These are phyloP conservation scores for Erysimum pusillum DNA, from an alignment of 441 rosid species.

Conservation along the genomic window DNA sequence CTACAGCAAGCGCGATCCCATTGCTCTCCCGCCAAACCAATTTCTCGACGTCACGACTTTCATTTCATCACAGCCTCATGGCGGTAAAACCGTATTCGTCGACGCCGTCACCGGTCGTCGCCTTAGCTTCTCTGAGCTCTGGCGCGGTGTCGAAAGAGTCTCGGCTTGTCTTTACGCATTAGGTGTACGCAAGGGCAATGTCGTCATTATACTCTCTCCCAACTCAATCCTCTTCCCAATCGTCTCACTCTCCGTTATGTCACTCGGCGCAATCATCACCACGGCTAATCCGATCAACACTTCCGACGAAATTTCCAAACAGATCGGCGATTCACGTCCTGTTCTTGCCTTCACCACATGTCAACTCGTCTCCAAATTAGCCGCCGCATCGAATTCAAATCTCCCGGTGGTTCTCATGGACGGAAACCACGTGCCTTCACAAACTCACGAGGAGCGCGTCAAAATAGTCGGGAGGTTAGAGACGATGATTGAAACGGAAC, in stretches of 20 bases:
- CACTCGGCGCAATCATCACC: conserved; percentile 89
- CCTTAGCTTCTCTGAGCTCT: conserved; percentile 70
- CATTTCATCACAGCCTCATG: conserved; percentile 79
- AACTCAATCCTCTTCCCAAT: conserved; percentile 84
- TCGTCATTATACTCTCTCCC: conserved; percentile 81
- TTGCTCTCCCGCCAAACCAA: conserved; percentile 59
- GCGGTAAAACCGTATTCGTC: conserved; percentile 72
- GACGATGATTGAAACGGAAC: conserved; percentile 61
- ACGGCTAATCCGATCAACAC: conserved; percentile 91
- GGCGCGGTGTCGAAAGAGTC: conserved; percentile 78
- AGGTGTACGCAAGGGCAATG: conserved; percentile 81
- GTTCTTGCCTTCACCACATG: conserved; percentile 65
- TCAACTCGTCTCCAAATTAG: conserved; percentile 60
- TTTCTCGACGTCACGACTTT: conserved; percentile 78
- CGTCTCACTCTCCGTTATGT: conserved; percentile 84
- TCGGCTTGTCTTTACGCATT: conserved; percentile 57
- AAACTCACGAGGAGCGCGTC: not conserved
- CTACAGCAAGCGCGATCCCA: conserved; percentile 72
- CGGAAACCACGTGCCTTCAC: conserved; percentile 12
- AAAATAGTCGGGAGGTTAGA: conserved; percentile 49
- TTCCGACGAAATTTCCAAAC: conserved; percentile 63
- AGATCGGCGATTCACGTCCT: conserved; percentile 67
- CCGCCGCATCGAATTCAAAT: conserved; percentile 37
- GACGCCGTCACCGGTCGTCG: conserved; percentile 75
- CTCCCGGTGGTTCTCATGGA: conserved; percentile 62